phyloP scores from a whole-genome alignment of 176 grass and related monocot species.

The Otatea glauca region DNA sequence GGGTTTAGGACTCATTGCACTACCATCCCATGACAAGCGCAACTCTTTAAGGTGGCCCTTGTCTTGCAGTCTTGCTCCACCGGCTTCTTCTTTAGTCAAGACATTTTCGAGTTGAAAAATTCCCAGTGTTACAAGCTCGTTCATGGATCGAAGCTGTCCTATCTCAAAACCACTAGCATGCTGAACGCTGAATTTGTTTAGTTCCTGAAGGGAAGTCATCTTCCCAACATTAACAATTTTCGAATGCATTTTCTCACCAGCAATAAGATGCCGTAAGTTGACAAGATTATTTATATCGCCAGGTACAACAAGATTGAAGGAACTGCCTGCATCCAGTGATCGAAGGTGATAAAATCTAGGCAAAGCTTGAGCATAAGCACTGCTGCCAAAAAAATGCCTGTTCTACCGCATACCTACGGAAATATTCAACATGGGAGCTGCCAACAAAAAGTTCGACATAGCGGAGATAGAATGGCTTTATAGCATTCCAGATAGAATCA shows the following conservation, averaged over 20 bases:
- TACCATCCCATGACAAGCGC: slow-evolving; percentile 36
- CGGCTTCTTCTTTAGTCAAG: slow-evolving; percentile 22
- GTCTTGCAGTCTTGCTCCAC: slow-evolving; percentile 1
- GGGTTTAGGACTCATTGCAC: background rate
- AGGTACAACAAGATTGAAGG: background rate
- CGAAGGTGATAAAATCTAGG: slow-evolving; percentile 38
- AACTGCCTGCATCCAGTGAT: background rate
- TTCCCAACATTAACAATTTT: slow-evolving; percentile 27
- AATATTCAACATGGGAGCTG: no score
- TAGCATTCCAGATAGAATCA: no score
- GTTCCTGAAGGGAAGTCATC: slow-evolving; percentile 28
- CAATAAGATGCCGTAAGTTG: slow-evolving; percentile 40
- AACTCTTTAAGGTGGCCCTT: slow-evolving; percentile 35
- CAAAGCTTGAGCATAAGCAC: background rate
- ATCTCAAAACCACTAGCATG: slow-evolving; percentile 28
- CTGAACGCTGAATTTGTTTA: slow-evolving; percentile 37
- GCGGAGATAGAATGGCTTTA: no score
- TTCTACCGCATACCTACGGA: no score
- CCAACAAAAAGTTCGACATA: no score
- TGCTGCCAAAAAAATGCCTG: no score
- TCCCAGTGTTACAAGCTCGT: slow-evolving; percentile 24
- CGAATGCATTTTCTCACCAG: background rate
- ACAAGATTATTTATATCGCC: slow-evolving; percentile 38
- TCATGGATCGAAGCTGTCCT: slow-evolving; percentile 21
- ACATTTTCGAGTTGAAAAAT: slow-evolving; percentile 45